Conservation (phyloP, 352 stramenopile species). For the Pythium myriotylum region DNA sequence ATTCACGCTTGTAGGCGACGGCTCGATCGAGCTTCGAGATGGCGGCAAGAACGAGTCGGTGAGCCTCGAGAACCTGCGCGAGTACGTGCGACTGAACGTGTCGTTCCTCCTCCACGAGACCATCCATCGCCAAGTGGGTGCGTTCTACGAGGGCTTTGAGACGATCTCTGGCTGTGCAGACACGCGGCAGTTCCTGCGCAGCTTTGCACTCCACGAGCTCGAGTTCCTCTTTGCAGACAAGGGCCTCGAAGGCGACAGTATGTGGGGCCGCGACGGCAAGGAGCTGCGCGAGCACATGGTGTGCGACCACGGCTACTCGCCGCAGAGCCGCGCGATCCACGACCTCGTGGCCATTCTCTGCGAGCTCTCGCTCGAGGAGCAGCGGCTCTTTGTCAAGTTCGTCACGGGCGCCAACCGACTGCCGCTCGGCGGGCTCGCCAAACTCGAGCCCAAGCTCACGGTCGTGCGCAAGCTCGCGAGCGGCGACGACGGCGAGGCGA, state of each 20-base stretch:
- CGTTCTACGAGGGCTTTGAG: slow-evolving; percentile 73
- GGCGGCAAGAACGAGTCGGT: slow-evolving; percentile 50
- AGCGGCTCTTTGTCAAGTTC: slow-evolving; percentile 88
- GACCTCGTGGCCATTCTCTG: slow-evolving; percentile 80
- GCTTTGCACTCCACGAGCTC: slow-evolving; percentile 69
- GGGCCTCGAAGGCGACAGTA: slow-evolving; percentile 29
- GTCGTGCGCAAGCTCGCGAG: slow-evolving; percentile 83
- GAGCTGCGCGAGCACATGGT: slow-evolving; percentile 80
- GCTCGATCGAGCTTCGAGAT: slow-evolving; percentile 52
- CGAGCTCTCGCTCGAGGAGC: slow-evolving; percentile 64
- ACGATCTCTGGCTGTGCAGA: slow-evolving; percentile 40
- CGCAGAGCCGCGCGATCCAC: slow-evolving; percentile 60
- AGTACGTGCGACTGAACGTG: slow-evolving; percentile 63
- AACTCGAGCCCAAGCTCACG: slow-evolving; percentile 86
- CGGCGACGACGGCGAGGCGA: slow-evolving; percentile 15
- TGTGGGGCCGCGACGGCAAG: slow-evolving; percentile 74
- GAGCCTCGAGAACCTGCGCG: slow-evolving; percentile 42
- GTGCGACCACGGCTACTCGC: slow-evolving; percentile 85
- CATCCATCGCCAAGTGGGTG: slow-evolving; percentile 59
- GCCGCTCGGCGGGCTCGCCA: slow-evolving; percentile 78
- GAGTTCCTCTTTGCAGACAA: slow-evolving; percentile 68
- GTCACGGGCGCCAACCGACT: slow-evolving; percentile 88
- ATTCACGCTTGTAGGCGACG: slow-evolving; percentile 79
- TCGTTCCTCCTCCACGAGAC: slow-evolving; percentile 65
- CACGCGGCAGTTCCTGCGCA: slow-evolving; percentile 39